Evolutionary conservation across 2,329 filamentous ascomycete species (phyloP).

Genomic region (Sclerotinia glacialis): DNA sequence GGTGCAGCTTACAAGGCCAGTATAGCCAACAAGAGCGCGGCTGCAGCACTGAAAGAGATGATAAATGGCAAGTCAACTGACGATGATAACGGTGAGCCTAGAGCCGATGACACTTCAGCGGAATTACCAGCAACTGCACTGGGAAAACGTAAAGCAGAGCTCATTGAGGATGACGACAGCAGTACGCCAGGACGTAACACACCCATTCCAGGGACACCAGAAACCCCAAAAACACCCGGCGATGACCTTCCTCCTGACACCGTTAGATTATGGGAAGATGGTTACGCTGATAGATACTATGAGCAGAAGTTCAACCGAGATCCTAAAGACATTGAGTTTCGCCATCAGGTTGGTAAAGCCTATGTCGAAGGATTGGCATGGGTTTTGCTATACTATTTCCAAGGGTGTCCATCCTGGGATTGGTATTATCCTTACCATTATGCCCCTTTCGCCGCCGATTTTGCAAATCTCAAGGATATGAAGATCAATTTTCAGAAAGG

Average conservation of each 20-base stretch:
- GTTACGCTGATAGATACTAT: slow-evolving; percentile 94
- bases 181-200: slow-evolving; percentile 60
- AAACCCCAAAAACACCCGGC: slow-evolving; percentile 42
- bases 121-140: slow-evolving; percentile 50
- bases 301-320: slow-evolving; percentile 91
- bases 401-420: slow-evolving; percentile 96
- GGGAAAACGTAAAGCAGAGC: slow-evolving; percentile 75
- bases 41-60: slow-evolving; percentile 79
- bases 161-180: slow-evolving; percentile 59
- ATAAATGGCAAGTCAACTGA: slow-evolving; percentile 46
- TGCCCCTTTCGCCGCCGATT: slow-evolving; percentile 94
- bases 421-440: slow-evolving; percentile 99
- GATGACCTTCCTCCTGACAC: slow-evolving; percentile 72
- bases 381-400: slow-evolving; percentile 96
- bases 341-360: slow-evolving; percentile 81
- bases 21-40: slow-evolving; percentile 88
- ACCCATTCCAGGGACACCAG: slow-evolving; percentile 49
- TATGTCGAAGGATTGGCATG: slow-evolving; percentile 94
- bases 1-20: slow-evolving; percentile 65
- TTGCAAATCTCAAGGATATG: slow-evolving; percentile 77
- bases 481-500: slow-evolving; percentile 81
- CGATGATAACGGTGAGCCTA: slow-evolving; percentile 23
- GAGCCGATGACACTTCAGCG: slow-evolving; percentile 26
- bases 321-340: slow-evolving; percentile 77
- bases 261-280: slow-evolving; percentile 89